Conservation (phyloP, 78 protist species). For the Polysphondylium violaceum region DNA sequence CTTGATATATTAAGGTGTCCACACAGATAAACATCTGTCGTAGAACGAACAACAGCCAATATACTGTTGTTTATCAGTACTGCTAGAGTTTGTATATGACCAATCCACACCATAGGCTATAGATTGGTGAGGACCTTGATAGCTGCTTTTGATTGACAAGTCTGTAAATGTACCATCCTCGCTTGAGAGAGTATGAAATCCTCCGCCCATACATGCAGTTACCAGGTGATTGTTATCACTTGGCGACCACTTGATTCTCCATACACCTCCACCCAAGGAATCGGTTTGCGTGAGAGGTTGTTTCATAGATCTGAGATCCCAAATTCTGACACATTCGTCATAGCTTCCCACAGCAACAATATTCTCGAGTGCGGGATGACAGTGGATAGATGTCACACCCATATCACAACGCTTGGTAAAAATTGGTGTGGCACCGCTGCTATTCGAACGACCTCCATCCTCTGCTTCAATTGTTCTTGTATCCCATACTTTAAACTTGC, state of each 20-base stretch:
- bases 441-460: too few relatives aligned
- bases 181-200: slow-evolving; percentile 41
- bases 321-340: slow-evolving; percentile 79
- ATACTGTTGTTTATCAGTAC: slow-evolving; percentile 3
- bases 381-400: slow-evolving; percentile 85
- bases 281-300: slow-evolving; percentile 12
- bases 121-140: slow-evolving; percentile 35
- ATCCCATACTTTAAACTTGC: slow-evolving; percentile 82
- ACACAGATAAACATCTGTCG: slow-evolving; percentile 71
- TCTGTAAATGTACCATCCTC: background rate
- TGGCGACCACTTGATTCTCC: slow-evolving; percentile 87
- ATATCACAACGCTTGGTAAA: slow-evolving; percentile 21
- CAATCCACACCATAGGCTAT: slow-evolving; percentile 89
- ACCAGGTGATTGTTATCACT: slow-evolving; percentile 9
- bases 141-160: background rate
- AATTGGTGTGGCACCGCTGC: background rate
- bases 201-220: slow-evolving; percentile 87
- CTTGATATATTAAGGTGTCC: slow-evolving; percentile 41
- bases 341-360: slow-evolving; percentile 80
- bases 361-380: slow-evolving; percentile 59
- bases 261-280: slow-evolving; percentile 85
- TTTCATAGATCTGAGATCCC: slow-evolving; percentile 62
- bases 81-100: slow-evolving; percentile 42
- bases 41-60: slow-evolving; percentile 83
- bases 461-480: background rate